A percentile compares a stretch with the other conserved stretches of the same genome.
phyloP scores from a whole-genome alignment of 164 flowering plant species.

The Santalum album region DNA sequence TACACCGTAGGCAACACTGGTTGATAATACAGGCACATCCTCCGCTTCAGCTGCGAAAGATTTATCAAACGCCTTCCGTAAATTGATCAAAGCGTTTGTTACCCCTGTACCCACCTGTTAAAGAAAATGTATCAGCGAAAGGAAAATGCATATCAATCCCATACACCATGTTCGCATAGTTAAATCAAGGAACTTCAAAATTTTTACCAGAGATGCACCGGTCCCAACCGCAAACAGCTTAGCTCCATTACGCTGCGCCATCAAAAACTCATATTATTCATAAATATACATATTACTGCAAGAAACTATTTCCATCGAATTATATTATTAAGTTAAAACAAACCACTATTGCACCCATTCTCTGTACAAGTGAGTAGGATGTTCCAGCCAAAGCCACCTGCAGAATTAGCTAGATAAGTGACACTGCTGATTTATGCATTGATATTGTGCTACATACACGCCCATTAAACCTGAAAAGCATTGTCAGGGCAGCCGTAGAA shows the following conservation, averaged over 20 bases:
- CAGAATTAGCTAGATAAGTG: background rate
- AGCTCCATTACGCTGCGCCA: background rate
- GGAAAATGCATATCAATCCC: no score
- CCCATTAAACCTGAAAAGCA: background rate
- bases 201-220: background rate
- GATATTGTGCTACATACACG: background rate
- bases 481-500: conserved; percentile 2
- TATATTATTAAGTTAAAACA: no score
- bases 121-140: background rate
- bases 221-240: background rate
- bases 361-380: background rate
- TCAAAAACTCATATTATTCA: background rate
- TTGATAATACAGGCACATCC: conserved; percentile 50
- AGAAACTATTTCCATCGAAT: background rate
- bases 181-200: background rate
- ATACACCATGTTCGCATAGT: no score
- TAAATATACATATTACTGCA: background rate
- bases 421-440: background rate
- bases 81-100: conserved; percentile 47
- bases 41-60: conserved; percentile 49
- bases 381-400: conserved; percentile 1
- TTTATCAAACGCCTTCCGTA: conserved; percentile 44
- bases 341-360: conserved; percentile 4
- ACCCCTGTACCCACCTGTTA: conserved; percentile 53
- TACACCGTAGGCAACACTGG: conserved; percentile 58